Conservation (phyloP, 192 early-diverging fungal species). For the Podila minutissima region DNA sequence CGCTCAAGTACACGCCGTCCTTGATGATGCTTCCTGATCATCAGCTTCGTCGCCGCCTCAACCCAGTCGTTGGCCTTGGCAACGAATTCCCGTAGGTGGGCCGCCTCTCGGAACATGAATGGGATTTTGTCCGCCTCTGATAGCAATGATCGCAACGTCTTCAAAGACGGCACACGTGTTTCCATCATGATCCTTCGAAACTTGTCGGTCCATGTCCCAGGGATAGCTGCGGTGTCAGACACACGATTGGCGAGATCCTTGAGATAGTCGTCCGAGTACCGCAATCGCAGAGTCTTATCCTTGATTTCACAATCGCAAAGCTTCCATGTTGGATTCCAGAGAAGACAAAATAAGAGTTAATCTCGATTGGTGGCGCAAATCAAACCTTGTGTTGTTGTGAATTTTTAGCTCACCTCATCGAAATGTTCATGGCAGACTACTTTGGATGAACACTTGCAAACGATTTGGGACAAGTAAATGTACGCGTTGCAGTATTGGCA, state of each 20-base stretch:
- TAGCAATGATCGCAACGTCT: conserved; percentile 50
- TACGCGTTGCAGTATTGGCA: conserved; percentile 77
- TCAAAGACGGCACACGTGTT: conserved; percentile 49
- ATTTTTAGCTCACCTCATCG: conserved; percentile 10
- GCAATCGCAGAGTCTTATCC: conserved; percentile 32
- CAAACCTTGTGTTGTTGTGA: too few relatives aligned
- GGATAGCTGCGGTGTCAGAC: conserved; percentile 35
- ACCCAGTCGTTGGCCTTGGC: conserved; percentile 55
- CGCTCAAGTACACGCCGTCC: conserved; percentile 33
- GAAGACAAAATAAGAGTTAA: background rate
- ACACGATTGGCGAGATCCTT: conserved; percentile 28
- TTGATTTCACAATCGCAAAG: conserved; percentile 52
- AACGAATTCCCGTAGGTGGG: conserved; percentile 48
- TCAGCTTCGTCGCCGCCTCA: conserved; percentile 50
- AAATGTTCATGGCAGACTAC: conserved; percentile 75
- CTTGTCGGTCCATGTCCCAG: conserved; percentile 47
- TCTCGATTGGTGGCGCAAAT: background rate
- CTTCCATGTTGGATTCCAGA: background rate
- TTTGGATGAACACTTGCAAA: conserved; percentile 68
- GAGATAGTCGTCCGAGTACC: conserved; percentile 56
- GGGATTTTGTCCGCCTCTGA: conserved; percentile 53
- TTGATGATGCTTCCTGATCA: conserved; percentile 54
- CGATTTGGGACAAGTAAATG: conserved; percentile 75
- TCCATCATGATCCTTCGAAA: conserved; percentile 36
- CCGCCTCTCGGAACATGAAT: conserved; percentile 49